Conservation (phyloP, 2,329 filamentous ascomycete genomes). For the Periconia sp. region DNA sequence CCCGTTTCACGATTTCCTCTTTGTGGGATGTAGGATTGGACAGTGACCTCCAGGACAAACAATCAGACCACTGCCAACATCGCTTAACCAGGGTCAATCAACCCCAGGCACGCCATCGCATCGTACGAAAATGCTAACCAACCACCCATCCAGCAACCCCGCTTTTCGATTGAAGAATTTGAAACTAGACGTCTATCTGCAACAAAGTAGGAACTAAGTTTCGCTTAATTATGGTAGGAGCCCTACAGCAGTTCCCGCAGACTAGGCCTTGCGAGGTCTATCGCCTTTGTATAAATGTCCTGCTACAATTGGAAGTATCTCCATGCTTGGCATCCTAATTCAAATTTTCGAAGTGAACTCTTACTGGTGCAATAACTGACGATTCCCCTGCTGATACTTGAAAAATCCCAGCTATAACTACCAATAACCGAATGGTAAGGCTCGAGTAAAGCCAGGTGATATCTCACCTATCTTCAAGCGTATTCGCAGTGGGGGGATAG, state of each 20-base stretch:
- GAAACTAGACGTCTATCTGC: neutral
- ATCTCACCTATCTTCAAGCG: neutral
- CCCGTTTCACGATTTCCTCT: neutral
- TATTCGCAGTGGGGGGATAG: too few species aligned
- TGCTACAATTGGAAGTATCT: neutral
- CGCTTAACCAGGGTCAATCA: neutral
- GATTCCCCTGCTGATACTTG: neutral
- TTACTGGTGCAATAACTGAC: neutral
- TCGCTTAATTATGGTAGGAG: too few species aligned
- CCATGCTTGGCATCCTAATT: neutral
- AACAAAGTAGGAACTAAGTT: neutral
- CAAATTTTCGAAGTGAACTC: neutral
- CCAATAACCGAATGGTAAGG: neutral
- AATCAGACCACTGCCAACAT: neutral
- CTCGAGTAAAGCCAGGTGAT: neutral
- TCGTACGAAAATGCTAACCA: too few species aligned
- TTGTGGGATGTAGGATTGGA: neutral
- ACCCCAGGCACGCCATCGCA: too few species aligned
- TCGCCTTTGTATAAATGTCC: neutral
- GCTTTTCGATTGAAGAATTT: neutral
- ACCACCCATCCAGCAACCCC: neutral
- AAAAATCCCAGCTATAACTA: neutral
- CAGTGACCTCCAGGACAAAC: neutral
- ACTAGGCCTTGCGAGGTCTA: neutral
- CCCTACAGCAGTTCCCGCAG: too few species aligned